Conservation (phyloP, 2,329 filamentous ascomycete genomes). For the Pseudophaeomoniella oleicola region DNA sequence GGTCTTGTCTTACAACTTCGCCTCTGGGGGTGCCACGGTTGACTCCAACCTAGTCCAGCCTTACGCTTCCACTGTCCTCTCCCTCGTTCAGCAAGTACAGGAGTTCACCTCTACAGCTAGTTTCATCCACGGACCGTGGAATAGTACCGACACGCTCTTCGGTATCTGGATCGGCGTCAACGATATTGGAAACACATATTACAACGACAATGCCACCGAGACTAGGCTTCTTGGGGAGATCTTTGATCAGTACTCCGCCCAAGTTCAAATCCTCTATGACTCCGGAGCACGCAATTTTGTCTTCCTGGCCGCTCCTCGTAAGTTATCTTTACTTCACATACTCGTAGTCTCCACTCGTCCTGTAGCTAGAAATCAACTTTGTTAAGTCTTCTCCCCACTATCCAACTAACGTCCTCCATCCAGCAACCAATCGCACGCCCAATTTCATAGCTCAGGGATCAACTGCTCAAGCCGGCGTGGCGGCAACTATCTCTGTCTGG, state of each 20-base stretch:
- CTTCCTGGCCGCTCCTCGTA: conserved; percentile 46
- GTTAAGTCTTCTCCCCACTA: too few species aligned
- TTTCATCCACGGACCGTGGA: conserved; percentile 23
- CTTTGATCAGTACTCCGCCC: conserved; percentile 28
- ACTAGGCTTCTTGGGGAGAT: conserved; percentile 16
- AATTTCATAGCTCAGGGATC: neutral
- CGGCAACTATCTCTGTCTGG: neutral
- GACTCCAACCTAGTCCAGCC: conserved; percentile 37
- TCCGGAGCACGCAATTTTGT: conserved; percentile 43
- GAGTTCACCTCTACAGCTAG: conserved; percentile 19
- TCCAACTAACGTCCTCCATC: too few species aligned
- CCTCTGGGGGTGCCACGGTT: conserved; percentile 39
- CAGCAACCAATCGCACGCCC: conserved; percentile 3
- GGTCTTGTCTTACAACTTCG: conserved; percentile 39
- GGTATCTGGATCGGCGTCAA: conserved; percentile 43
- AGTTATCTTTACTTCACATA: too few species aligned
- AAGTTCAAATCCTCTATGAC: conserved; percentile 33
- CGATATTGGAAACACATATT: conserved; percentile 38
- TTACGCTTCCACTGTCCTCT: conserved; percentile 21
- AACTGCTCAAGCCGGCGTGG: neutral
- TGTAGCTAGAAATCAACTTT: too few species aligned
- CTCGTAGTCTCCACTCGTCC: too few species aligned
- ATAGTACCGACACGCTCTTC: conserved; percentile 28
- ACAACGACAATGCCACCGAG: conserved; percentile 12
- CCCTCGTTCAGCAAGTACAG: conserved; percentile 35